A percentile compares a stretch with the other conserved stretches of the same genome.
Conservation (phyloP, 371 early-diverging fungal species). For the Mortierella sp. region DNA sequence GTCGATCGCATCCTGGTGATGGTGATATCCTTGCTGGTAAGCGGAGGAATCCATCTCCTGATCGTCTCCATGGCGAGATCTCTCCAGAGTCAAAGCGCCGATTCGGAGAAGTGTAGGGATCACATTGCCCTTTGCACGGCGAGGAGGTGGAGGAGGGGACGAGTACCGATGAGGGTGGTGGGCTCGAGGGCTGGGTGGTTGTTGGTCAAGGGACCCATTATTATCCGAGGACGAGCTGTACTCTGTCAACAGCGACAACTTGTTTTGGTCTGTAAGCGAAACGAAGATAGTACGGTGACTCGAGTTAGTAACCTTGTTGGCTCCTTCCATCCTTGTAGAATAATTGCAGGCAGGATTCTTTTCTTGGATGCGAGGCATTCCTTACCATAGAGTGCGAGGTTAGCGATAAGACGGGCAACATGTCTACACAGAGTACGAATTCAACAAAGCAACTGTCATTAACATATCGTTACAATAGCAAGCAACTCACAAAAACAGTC, state of each 20-base stretch:
- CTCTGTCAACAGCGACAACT: slow-evolving; percentile 39
- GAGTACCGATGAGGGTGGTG: slow-evolving; percentile 38
- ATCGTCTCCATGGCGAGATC: not conserved
- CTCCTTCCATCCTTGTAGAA: too few relatives aligned
- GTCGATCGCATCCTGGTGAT: slow-evolving; percentile 32
- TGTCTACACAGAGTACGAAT: slow-evolving; percentile 60
- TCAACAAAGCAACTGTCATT: slow-evolving; percentile 17
- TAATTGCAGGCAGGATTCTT: too few relatives aligned
- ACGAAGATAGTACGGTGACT: not conserved
- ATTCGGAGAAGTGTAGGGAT: slow-evolving; percentile 64
- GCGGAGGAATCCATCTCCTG: not conserved
- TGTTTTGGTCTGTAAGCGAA: slow-evolving; percentile 37
- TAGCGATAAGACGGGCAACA: slow-evolving; percentile 70
- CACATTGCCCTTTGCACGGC: slow-evolving; percentile 59
- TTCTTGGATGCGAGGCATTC: not conserved
- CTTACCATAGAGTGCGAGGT: slow-evolving; percentile 70
- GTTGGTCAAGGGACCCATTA: slow-evolving; percentile 1
- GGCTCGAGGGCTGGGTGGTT: slow-evolving; percentile 28
- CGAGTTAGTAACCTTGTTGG: too few relatives aligned
- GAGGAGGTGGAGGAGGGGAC: slow-evolving; percentile 42
- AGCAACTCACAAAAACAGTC: not conserved
- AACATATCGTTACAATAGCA: not conserved
- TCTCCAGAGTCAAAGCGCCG: slow-evolving; percentile 51
- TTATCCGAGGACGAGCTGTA: slow-evolving; percentile 21
- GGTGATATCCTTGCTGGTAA: not conserved